These are phyloP conservation scores for Colletotrichum falcatum DNA, from an alignment of 2,329 filamentous ascomycete species.

Conservation along the genomic window DNA sequence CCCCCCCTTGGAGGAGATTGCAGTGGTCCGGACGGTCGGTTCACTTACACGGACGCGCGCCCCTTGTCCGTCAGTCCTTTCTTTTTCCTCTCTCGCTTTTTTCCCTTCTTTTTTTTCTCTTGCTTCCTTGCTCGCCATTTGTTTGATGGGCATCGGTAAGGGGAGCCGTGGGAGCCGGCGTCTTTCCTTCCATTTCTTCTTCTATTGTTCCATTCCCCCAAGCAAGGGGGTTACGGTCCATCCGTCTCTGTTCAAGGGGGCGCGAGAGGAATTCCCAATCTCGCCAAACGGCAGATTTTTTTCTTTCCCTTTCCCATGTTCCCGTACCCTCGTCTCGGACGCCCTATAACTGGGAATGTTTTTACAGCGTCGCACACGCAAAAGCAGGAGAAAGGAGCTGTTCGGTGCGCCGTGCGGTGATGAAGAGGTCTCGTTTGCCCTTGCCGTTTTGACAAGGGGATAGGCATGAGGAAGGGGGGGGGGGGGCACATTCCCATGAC, in stretches of 20 bases:
- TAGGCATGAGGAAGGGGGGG: too few species aligned
- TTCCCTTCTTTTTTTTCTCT: too few species aligned
- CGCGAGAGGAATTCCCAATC: slow-evolving; percentile 4
- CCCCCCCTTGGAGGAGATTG: background rate
- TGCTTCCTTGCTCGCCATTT: background rate
- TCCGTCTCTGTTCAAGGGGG: background rate
- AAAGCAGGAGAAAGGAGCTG: background rate
- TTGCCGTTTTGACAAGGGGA: slow-evolving; percentile 16
- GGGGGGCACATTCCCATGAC: background rate
- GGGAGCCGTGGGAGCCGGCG: background rate
- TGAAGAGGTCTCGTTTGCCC: slow-evolving; percentile 13
- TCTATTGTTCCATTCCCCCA: background rate
- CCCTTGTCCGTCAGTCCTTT: background rate
- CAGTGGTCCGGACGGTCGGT: background rate
- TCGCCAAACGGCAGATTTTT: slow-evolving; percentile 3
- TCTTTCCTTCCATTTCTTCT: background rate
- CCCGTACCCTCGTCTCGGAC: background rate
- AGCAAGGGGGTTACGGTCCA: background rate
- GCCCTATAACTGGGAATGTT: background rate
- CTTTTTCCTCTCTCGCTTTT: background rate
- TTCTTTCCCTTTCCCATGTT: background rate
- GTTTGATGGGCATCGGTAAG: background rate
- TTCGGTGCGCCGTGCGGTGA: slow-evolving; percentile 15
- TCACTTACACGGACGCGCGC: background rate
- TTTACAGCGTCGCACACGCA: background rate